A percentile compares a stretch with the other conserved stretches of the same genome.
Evolutionary conservation across 371 early-diverging fungal genomes (phyloP).

Genomic region (Mortierella polycephala): DNA sequence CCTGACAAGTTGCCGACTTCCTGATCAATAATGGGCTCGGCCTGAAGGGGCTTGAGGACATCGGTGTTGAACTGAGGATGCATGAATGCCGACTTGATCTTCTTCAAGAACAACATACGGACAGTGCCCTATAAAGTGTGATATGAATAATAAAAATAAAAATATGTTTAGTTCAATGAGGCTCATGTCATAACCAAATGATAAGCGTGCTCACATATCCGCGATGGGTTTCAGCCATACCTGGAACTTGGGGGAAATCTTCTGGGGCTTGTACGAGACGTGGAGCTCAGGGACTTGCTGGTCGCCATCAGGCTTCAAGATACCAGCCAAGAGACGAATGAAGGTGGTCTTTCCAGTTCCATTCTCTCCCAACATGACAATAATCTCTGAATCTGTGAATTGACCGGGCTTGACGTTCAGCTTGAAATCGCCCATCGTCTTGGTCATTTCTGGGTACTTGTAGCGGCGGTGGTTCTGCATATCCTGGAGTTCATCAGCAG

Average conservation of each 20-base stretch:
- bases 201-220: not conserved
- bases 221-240: slow-evolving; percentile 4
- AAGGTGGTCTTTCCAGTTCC: slow-evolving; percentile 99
- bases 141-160: not conserved
- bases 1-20: slow-evolving; percentile 95
- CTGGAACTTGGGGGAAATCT: slow-evolving; percentile 97
- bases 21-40: slow-evolving; percentile 96
- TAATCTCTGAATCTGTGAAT: slow-evolving; percentile 98
- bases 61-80: slow-evolving; percentile 98
- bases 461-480: slow-evolving; percentile 73
- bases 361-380: slow-evolving; percentile 99
- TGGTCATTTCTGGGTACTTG: slow-evolving; percentile 91
- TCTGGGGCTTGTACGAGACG: slow-evolving; percentile 99
- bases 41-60: slow-evolving; percentile 96
- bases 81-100: slow-evolving; percentile 93
- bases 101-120: slow-evolving; percentile 93
- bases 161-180: not conserved
- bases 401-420: slow-evolving; percentile 87
- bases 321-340: slow-evolving; percentile 96
- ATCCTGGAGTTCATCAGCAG: slow-evolving; percentile 78
- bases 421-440: slow-evolving; percentile 87
- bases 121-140: slow-evolving; percentile 81
- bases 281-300: slow-evolving; percentile 86
- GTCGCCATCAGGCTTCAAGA: slow-evolving; percentile 86
- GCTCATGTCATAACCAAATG: not conserved